Evolutionary conservation across 164 flowering plant genomes (phyloP).

Genomic region (Vitis vinifera): DNA sequence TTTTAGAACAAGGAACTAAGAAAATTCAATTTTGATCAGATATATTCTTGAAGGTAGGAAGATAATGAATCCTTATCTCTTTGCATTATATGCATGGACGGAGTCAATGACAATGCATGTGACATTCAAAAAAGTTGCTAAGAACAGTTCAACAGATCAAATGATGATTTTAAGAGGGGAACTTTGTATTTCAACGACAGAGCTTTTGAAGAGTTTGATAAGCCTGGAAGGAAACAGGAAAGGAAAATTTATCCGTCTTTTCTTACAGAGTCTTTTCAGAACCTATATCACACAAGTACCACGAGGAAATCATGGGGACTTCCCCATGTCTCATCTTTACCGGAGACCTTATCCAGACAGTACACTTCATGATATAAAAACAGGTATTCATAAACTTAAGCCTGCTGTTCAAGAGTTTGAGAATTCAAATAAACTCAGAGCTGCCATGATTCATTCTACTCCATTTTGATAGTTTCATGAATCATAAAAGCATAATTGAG

Average conservation of each 20-base stretch:
- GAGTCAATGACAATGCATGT: constrained; percentile 52
- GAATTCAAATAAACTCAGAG: no score
- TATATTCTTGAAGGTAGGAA: constrained; percentile 62
- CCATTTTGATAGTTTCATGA: no score
- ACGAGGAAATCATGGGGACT: constrained; percentile 24
- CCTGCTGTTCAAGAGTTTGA: not conserved
- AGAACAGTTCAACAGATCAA: constrained; percentile 8
- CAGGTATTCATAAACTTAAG: constrained; percentile 33
- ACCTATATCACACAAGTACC: constrained; percentile 51
- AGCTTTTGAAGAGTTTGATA: constrained; percentile 36
- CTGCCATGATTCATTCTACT: no score
- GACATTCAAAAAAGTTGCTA: constrained; percentile 26
- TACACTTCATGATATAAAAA: constrained; percentile 36
- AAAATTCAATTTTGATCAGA: constrained; percentile 27
- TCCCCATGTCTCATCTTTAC: constrained; percentile 8
- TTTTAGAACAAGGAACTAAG: not conserved
- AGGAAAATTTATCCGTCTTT: constrained; percentile 29
- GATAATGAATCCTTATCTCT: constrained; percentile 55
- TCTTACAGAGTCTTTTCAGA: constrained; percentile 32
- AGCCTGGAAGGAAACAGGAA: constrained; percentile 40
- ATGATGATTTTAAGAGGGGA: constrained; percentile 38
- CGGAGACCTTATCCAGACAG: constrained; percentile 36
- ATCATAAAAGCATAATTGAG: no score
- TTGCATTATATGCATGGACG: constrained; percentile 40
- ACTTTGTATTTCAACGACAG: constrained; percentile 38